Conservation (phyloP, 306 rosid species). For the Rosa chinensis region DNA sequence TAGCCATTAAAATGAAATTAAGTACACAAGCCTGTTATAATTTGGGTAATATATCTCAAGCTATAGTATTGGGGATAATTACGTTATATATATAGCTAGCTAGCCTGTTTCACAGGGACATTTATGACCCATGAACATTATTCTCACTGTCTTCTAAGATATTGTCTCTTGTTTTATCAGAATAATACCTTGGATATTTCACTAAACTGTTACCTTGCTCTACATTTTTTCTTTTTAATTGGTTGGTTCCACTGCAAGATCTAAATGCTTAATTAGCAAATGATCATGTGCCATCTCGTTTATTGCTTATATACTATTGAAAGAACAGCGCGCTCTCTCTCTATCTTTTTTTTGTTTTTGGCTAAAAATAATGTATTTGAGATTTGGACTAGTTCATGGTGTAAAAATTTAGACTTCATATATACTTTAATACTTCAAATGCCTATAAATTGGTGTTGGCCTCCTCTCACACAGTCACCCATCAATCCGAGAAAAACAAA, state of each 20-base stretch:
- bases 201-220: not conserved
- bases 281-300: not conserved
- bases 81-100: not conserved
- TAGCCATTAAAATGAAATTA: no score
- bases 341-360: not conserved
- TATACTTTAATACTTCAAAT: not conserved
- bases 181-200: not conserved
- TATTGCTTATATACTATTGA: not conserved
- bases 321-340: not conserved
- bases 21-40: no score
- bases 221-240: not conserved
- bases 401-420: not conserved
- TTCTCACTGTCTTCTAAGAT: not conserved
- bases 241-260: not conserved
- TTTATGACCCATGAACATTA: not conserved
- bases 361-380: not conserved
- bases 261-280: not conserved
- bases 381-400: not conserved
- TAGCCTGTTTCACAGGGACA: not conserved
- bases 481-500: constrained; percentile 13
- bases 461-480: not conserved
- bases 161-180: not conserved
- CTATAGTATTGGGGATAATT: not conserved
- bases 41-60: no score
- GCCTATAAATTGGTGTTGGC: constrained; percentile 31